Conservation (phyloP, 2,329 filamentous ascomycete species). For the Epichloe brachyelytri region DNA sequence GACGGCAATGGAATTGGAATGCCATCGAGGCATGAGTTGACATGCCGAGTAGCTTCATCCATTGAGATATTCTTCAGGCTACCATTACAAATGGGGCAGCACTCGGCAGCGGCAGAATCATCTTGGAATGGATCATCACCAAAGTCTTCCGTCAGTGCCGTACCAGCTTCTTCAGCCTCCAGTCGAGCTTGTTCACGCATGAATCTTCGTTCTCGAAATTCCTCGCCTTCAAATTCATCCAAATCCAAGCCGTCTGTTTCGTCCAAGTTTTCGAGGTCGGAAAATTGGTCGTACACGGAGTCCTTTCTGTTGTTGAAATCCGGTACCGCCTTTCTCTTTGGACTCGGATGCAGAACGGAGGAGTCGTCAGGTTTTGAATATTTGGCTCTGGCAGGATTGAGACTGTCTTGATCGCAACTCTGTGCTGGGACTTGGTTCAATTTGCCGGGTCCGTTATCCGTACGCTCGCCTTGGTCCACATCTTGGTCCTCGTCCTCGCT, state of each 20-base stretch:
- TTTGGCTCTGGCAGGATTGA: background rate
- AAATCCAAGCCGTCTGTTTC: conserved; percentile 45
- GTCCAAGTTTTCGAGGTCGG: conserved; percentile 20
- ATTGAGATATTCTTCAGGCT: conserved; percentile 45
- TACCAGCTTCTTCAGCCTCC: conserved; percentile 43
- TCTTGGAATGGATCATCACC: conserved; percentile 20
- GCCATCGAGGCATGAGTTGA: conserved; percentile 87
- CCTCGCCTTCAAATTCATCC: conserved; percentile 44
- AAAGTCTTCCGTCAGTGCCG: conserved; percentile 23
- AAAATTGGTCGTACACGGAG: conserved; percentile 20
- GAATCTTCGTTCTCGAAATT: conserved; percentile 52
- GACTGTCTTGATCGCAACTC: background rate
- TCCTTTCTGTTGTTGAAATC: conserved; percentile 13
- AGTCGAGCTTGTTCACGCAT: conserved; percentile 64
- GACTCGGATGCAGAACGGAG: conserved; percentile 14
- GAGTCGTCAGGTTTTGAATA: conserved; percentile 1
- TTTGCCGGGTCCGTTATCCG: no score
- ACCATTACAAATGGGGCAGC: conserved; percentile 68
- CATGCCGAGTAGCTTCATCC: conserved; percentile 67
- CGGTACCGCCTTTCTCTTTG: conserved; percentile 8
- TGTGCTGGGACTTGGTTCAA: background rate
- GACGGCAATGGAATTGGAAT: conserved; percentile 49
- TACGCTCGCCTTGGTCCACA: background rate
- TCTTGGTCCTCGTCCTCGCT: conserved; percentile 26
- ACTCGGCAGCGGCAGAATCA: conserved; percentile 16